phyloP scores from a whole-genome alignment of 345 rosid genomes.

The Rhizophora apiculata region DNA sequence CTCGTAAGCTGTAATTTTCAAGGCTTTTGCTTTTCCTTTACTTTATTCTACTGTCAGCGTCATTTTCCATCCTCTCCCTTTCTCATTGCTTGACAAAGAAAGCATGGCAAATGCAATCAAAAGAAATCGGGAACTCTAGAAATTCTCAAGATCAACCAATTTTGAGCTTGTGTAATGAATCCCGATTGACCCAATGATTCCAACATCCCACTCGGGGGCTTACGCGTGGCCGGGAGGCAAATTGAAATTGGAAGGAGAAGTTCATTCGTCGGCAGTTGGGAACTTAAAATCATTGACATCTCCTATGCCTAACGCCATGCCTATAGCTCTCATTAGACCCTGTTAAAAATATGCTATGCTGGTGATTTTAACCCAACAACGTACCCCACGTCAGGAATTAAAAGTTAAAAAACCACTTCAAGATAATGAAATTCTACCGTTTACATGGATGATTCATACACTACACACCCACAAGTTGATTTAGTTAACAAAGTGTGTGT shows the following conservation, averaged over 20 bases:
- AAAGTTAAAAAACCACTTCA: neutral
- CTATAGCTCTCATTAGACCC: neutral
- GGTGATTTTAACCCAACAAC: constrained; percentile 1
- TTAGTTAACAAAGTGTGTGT: no score
- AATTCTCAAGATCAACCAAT: neutral
- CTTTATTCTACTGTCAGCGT: constrained; percentile 27
- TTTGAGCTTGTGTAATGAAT: neutral
- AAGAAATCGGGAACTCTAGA: constrained; percentile 2
- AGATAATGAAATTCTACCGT: constrained; percentile 9
- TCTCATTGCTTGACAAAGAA: constrained; percentile 42
- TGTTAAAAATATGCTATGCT: constrained; percentile 4
- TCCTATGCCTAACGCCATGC: constrained; percentile 13
- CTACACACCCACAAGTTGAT: no score
- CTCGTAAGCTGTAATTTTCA: constrained; percentile 43
- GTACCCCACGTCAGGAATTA: no score
- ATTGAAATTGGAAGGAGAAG: constrained; percentile 9
- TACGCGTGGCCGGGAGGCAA: constrained; percentile 6
- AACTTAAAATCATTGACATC: constrained; percentile 32
- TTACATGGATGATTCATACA: neutral
- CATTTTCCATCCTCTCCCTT: constrained; percentile 11
- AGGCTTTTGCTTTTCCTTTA: constrained; percentile 36
- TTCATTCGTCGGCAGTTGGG: constrained; percentile 25
- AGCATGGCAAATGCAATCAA: constrained; percentile 18
- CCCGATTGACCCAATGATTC: constrained; percentile 13
- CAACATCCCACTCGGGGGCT: constrained; percentile 13